Percentiles rank a stretch among this genome's conserved stretches.
Evolutionary conservation across 2,329 filamentous ascomycete genomes (phyloP).

Genomic region (Epichloe sibirici): DNA sequence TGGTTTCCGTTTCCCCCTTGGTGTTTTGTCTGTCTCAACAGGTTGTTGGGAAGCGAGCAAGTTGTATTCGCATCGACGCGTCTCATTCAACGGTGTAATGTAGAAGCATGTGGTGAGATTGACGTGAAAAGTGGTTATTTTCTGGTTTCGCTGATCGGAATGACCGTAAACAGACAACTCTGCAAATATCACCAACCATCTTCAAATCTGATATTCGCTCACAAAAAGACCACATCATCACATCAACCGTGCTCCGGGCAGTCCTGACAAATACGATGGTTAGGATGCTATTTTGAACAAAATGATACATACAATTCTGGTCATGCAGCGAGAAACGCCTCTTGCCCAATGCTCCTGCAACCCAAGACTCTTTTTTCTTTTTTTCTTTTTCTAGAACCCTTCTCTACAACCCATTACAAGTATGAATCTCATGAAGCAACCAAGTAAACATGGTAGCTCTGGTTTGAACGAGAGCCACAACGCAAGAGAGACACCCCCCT

Average conservation of each 20-base stretch:
- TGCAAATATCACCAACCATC: too few relatives aligned
- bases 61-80: too few relatives aligned
- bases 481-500: background rate
- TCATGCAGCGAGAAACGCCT: conserved; percentile 2
- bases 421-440: background rate
- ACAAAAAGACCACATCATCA: too few relatives aligned
- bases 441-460: background rate
- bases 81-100: too few relatives aligned
- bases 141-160: too few relatives aligned
- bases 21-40: background rate
- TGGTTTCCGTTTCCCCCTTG: too few relatives aligned
- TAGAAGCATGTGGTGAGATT: too few relatives aligned
- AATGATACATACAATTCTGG: conserved; percentile 1
- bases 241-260: too few relatives aligned
- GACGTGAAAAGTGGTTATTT: too few relatives aligned
- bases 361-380: background rate
- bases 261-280: background rate
- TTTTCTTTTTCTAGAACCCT: background rate
- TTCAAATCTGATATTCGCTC: too few relatives aligned
- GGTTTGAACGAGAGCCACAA: background rate
- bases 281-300: background rate
- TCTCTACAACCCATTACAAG: background rate
- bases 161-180: too few relatives aligned
- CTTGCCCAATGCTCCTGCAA: background rate
- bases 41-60: too few relatives aligned